Percentiles rank a stretch among this genome's conserved stretches.
These are phyloP conservation scores for Globisporangium mamillatum DNA, from an alignment of 352 stramenopile species.

Conservation along the genomic window DNA sequence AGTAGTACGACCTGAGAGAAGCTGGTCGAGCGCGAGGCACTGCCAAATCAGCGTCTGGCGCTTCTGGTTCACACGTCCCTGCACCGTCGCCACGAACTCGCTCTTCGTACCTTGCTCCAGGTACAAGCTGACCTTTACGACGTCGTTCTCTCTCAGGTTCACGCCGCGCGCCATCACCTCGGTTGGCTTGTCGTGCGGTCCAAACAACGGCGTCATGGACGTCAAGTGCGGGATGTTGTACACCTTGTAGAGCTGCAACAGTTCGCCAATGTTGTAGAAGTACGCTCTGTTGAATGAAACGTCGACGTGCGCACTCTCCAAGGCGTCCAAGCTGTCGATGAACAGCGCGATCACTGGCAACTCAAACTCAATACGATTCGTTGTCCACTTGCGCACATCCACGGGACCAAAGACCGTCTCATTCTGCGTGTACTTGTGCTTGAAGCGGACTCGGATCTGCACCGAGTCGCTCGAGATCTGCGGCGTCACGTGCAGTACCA, in stretches of 20 bases:
- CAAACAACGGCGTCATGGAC: constrained; percentile 46
- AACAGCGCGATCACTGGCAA: constrained; percentile 37
- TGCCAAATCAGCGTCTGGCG: constrained; percentile 46
- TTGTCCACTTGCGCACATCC: constrained; percentile 35
- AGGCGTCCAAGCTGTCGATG: constrained; percentile 25
- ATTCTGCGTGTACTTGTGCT: constrained; percentile 9
- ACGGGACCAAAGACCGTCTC: constrained; percentile 37
- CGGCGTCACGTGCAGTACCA: constrained; percentile 40
- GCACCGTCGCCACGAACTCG: constrained; percentile 20
- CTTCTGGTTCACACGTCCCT: constrained; percentile 40
- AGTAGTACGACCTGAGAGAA: not conserved
- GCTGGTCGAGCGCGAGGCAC: constrained; percentile 37
- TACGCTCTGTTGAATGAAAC: constrained; percentile 51
- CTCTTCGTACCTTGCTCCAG: constrained; percentile 18
- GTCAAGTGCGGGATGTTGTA: constrained; percentile 62
- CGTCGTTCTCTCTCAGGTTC: constrained; percentile 33
- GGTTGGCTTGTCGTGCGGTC: constrained; percentile 44
- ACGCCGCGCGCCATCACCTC: constrained; percentile 38
- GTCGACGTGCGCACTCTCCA: constrained; percentile 39
- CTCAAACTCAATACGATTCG: constrained; percentile 38
- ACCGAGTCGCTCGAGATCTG: constrained; percentile 47
- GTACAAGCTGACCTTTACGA: constrained; percentile 45
- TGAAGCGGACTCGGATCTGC: constrained; percentile 41
- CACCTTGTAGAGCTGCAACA: constrained; percentile 46
- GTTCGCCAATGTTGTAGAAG: constrained; percentile 47